These are phyloP conservation scores for Chrysophaeum taylorii DNA, from an alignment of 352 stramenopile species.

Conservation along the genomic window DNA sequence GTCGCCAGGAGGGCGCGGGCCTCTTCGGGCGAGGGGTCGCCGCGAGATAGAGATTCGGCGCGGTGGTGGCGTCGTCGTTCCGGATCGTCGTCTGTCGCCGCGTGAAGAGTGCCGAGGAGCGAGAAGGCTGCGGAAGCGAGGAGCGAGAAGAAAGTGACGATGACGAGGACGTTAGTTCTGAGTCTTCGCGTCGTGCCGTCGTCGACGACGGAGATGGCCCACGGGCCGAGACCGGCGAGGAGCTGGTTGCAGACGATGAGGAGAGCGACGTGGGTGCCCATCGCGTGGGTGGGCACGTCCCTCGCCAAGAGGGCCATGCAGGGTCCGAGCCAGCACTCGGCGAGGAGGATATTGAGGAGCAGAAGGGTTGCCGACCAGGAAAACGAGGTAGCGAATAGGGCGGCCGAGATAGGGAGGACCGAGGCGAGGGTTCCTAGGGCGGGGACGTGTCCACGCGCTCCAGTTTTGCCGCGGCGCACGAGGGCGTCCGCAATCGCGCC, in stretches of 20 bases:
- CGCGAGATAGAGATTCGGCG: no score
- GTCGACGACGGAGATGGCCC: not conserved
- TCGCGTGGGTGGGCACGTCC: not conserved
- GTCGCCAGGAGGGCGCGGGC: no score
- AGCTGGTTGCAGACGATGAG: constrained; percentile 5
- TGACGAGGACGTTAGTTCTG: not conserved
- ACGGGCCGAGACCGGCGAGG: not conserved
- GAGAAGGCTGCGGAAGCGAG: not conserved
- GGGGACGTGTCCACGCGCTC: constrained; percentile 25
- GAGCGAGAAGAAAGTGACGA: not conserved
- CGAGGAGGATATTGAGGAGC: constrained; percentile 26
- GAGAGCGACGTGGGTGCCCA: constrained; percentile 1
- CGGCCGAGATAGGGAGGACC: constrained; percentile 18
- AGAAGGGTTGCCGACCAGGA: constrained; percentile 17
- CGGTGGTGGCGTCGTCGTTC: no score
- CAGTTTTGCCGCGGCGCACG: not conserved
- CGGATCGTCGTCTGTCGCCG: no score
- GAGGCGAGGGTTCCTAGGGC: constrained; percentile 18
- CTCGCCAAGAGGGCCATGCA: constrained; percentile 27
- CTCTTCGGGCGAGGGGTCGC: no score
- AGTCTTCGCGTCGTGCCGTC: not conserved
- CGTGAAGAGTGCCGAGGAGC: not conserved
- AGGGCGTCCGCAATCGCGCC: constrained; percentile 28
- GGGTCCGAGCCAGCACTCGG: constrained; percentile 36
- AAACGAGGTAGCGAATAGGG: constrained; percentile 27